phyloP scores from a whole-genome alignment of 805 yeast genomes.

The Saccharomycodes ludwigii region DNA sequence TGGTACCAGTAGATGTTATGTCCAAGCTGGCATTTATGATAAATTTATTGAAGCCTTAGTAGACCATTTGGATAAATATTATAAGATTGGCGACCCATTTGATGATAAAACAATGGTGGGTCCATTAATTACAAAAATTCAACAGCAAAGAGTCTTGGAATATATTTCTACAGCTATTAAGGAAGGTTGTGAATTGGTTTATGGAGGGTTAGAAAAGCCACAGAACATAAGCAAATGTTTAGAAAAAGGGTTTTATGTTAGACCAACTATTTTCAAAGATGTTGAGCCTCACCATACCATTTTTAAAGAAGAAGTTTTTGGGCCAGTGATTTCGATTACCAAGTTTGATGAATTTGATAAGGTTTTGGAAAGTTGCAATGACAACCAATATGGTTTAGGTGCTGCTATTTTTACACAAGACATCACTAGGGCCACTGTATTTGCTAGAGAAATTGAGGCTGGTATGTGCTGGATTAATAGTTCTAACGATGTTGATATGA shows the following conservation, averaged over 20 bases:
- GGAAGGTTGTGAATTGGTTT: conserved; percentile 36
- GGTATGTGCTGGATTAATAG: conserved; percentile 65
- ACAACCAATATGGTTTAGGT: conserved; percentile 67
- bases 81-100: conserved; percentile 46
- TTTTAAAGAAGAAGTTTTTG: conserved; percentile 74
- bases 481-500: conserved; percentile 50
- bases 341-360: conserved; percentile 46
- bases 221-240: conserved; percentile 20
- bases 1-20: conserved; percentile 49
- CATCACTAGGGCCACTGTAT: conserved; percentile 49
- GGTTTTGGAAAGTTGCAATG: conserved; percentile 57
- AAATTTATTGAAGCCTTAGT: conserved; percentile 34
- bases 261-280: conserved; percentile 68
- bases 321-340: conserved; percentile 68
- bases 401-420: conserved; percentile 69
- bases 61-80: conserved; percentile 32
- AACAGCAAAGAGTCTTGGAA: conserved; percentile 37
- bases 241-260: conserved; percentile 46
- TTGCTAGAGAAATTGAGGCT: conserved; percentile 48
- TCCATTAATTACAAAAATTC: conserved; percentile 47
- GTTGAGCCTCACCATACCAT: conserved; percentile 53
- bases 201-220: conserved; percentile 27
- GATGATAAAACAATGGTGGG: conserved; percentile 38
- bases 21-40: conserved; percentile 44
- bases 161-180: conserved; percentile 34